phyloP scores from a whole-genome alignment of 768 basidiomycete genomes.

The Porphyrellus cyaneotinctus region DNA sequence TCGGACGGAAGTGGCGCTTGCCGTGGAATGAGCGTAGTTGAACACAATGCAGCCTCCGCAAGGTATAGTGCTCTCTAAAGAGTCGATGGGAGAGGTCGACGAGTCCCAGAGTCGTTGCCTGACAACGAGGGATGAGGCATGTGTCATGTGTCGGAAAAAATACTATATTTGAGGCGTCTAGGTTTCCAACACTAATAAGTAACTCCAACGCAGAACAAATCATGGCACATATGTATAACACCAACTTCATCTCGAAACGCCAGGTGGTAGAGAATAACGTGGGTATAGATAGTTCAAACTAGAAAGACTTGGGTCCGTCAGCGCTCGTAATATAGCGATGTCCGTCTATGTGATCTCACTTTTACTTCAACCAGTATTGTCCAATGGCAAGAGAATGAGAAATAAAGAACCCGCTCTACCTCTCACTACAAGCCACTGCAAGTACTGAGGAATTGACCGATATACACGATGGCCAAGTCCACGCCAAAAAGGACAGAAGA shows the following conservation, averaged over 20 bases:
- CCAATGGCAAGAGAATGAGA: not conserved
- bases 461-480: constrained; percentile 14
- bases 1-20: not conserved
- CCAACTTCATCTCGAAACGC: constrained; percentile 6
- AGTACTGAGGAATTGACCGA: constrained; percentile 18
- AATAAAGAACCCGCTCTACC: constrained; percentile 8
- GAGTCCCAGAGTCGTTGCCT: constrained; percentile 10
- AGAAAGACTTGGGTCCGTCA: constrained; percentile 19
- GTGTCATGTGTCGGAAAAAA: not conserved
- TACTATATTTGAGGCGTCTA: not conserved
- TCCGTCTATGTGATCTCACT: constrained; percentile 20
- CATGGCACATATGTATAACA: constrained; percentile 18
- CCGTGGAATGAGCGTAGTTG: constrained; percentile 20
- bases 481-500: constrained; percentile 15
- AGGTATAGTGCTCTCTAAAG: not conserved
- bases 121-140: constrained; percentile 10
- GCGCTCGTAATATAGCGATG: constrained; percentile 10
- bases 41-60: constrained; percentile 10
- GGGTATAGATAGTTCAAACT: constrained; percentile 29
- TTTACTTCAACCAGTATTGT: constrained; percentile 7
- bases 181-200: not conserved
- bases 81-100: not conserved
- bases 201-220: not conserved
- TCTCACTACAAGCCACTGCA: constrained; percentile 8
- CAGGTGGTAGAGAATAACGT: constrained; percentile 12